Evolutionary conservation across 179 eudicot species (phyloP), one percentile per base, ranked within the genome.

Genomic region (Silene coronaria): DNA sequence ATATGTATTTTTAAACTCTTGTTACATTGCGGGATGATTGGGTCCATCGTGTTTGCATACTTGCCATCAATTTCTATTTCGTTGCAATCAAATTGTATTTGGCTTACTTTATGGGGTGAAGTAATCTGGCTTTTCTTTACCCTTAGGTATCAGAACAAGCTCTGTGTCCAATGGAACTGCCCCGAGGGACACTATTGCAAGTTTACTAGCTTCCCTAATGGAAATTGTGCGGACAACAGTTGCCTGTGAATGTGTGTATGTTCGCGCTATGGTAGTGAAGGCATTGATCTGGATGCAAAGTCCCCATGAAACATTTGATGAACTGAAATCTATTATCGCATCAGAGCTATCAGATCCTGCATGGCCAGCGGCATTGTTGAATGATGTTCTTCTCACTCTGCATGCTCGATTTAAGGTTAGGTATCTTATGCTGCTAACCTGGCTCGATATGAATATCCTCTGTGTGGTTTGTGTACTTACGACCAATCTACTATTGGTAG

Each of bases 231-330:
- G 99, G 60, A 96, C 99, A 80, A 96, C 99, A 75, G 94, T 91
- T 61, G 99, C 99, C 27, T 96, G 98, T 85, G 99, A 96, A 88
- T 96, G 99, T 90, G 99, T 96, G 80, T 93, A 91, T 85, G 96
- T 96, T 72, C 96, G 99, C 70, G 99, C 97, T 36, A 89, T 89
- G 99, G 97, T 95, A 58, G 93, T 95, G 72, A 95, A 95, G 79
- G 99, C 97, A 36, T 80, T 95, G 79, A 92, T 95, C 82, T 95
- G 99, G 99, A 96, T 96, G 99, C 99, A 96, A 88, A 96, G 99
- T 79, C 98, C 99, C 67, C 82, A 87, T 77, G 98, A 96, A 81
- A 82, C 91, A 27, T 91, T 96, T 85, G 99, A 91, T 84, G 99
- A 93, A 83, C 80, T 93, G 60, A 89, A 90, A 80, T 93, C 93